phyloP scores from a whole-genome alignment of 257 asterid species.

The Solanum arcanum region DNA sequence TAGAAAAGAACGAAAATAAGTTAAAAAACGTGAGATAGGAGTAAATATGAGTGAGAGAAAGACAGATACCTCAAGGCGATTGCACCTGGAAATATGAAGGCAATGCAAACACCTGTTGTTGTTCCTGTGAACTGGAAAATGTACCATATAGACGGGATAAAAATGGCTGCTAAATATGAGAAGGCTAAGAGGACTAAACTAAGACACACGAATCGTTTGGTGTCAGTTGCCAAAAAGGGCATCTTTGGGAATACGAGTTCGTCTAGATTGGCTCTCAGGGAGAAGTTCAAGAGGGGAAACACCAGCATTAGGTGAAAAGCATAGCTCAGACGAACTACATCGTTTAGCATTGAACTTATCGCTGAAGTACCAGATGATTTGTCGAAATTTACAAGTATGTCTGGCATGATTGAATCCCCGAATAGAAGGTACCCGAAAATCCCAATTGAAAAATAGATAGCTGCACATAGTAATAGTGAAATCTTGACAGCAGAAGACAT shows the following conservation, averaged over 20 bases:
- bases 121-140: slow-evolving; percentile 93
- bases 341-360: slow-evolving; percentile 38
- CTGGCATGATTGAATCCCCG: slow-evolving; percentile 84
- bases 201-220: slow-evolving; percentile 47
- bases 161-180: slow-evolving; percentile 54
- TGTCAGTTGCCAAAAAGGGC: slow-evolving; percentile 33
- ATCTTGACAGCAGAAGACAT: slow-evolving; percentile 67
- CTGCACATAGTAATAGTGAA: slow-evolving; percentile 66
- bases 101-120: slow-evolving; percentile 74
- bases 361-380: slow-evolving; percentile 36
- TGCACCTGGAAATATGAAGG: slow-evolving; percentile 87
- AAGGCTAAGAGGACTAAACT: slow-evolving; percentile 37
- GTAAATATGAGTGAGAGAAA: background rate
- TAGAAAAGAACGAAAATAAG: background rate
- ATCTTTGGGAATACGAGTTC: slow-evolving; percentile 62
- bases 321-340: slow-evolving; percentile 61
- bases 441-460: slow-evolving; percentile 63
- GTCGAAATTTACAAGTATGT: slow-evolving; percentile 83
- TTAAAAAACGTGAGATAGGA: background rate
- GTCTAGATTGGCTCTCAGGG: slow-evolving; percentile 67
- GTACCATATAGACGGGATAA: slow-evolving; percentile 86
- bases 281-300: slow-evolving; percentile 78
- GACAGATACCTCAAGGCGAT: slow-evolving; percentile 51
- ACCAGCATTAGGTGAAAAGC: slow-evolving; percentile 81
- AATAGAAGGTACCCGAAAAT: slow-evolving; percentile 85